Base-by-base conservation (phyloP, 139 green algal species). In the Klebsormidium nitens region DNA sequence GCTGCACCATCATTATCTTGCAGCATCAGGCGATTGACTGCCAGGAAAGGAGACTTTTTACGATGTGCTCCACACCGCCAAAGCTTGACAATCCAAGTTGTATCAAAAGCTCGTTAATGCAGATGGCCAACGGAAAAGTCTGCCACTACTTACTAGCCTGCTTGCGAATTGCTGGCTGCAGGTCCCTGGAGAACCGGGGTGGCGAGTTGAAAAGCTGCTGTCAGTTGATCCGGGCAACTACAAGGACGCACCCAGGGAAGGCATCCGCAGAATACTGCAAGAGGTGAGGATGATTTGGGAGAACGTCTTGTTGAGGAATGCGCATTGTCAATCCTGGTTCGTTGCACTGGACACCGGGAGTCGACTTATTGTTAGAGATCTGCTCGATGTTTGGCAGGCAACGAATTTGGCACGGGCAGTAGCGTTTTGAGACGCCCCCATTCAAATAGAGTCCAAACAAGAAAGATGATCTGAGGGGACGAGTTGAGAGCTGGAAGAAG, bases 171-270 rank as follows among this genome's bases (percentile, higher is more conserved):
- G 5, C n/a, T n/a, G 28, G 6, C 29, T 5, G 3, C 56, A 40
- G 56, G 29, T 64, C 2, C 14, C 62, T 11, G 71, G 49, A 11
- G 31, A 74, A 2, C 62, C 71, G 8, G 48, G 35, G 11, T 68
- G 29, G 2, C 36, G 65, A 1, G 42, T 44, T 2, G 6, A 59
- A 2, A 99, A 99, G 83, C 84, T 99, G 46, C 79, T 99, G n/a
- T 94, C 84, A 17, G 93, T 91, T 58, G 91, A 99, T 72, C 93
- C 93, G 1, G 66, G 61, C 23, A 95, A 96, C 70, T 99, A 99
- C 78, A 68, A 81, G 32, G 91, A 97, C 82, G 94, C 94, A 0
- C 91, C 94, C 0, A 66, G 84, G 4, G 94, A 97, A 75, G 94
- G 94, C 50, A 99, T 99, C 68, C 79, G 94, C 0, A 82, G 92